These are phyloP conservation scores for Eucalyptus paniculata DNA, from an alignment of 345 rosid genomes.

Conservation along the genomic window DNA sequence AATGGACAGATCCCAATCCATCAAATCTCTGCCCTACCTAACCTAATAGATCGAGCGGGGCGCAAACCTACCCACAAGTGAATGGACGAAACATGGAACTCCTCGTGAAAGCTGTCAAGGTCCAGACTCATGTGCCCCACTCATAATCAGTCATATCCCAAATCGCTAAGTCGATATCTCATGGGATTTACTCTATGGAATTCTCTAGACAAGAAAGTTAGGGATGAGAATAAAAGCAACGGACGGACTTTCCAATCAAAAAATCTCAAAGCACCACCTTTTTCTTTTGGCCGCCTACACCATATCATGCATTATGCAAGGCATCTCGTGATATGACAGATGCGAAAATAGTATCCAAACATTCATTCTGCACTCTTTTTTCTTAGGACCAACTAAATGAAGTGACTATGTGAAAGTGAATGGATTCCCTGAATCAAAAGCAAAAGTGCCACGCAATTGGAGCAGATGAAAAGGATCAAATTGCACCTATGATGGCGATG, in stretches of 20 bases:
- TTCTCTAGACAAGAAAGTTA: neutral
- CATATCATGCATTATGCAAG: neutral
- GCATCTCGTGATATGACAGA: neutral
- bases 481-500: neutral
- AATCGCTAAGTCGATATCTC: neutral
- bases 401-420: neutral
- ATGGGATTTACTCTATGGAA: neutral
- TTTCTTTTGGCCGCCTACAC: neutral
- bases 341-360: neutral
- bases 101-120: rapidly evolving
- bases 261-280: neutral
- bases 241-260: neutral
- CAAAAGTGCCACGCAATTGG: neutral
- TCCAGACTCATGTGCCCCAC: neutral
- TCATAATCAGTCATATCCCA: neutral
- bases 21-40: neutral
- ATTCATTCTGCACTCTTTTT: neutral
- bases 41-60: neutral
- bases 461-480: neutral
- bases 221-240: rapidly evolving
- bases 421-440: neutral
- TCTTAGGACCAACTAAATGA: neutral
- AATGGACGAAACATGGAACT: neutral
- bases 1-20: neutral
- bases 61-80: neutral